A percentile compares a stretch with the other conserved stretches of the same genome.
Conservation (phyloP, 129 eudicot species). For the Sambucus nigra region DNA sequence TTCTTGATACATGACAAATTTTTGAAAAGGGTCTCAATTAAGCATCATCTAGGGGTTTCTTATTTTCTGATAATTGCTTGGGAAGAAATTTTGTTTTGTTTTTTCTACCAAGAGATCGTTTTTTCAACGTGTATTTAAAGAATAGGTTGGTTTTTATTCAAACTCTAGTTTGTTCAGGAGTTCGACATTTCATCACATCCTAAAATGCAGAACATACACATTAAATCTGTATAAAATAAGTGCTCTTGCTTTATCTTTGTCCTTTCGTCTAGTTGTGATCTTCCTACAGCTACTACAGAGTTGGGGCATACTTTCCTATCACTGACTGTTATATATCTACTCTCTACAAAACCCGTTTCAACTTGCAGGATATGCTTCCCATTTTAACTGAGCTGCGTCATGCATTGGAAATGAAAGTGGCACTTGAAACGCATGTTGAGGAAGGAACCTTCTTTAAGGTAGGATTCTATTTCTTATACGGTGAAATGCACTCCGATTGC, state of each 20-base stretch:
- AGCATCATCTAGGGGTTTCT: not conserved
- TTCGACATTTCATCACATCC: too few species aligned
- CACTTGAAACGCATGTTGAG: constrained; percentile 71
- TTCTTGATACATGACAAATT: not conserved
- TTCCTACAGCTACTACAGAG: not conserved
- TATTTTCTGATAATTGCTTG: not conserved
- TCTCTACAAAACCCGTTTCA: constrained; percentile 4
- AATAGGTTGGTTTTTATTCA: too few species aligned
- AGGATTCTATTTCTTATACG: too few species aligned
- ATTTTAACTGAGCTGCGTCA: constrained; percentile 67
- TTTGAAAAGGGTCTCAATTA: not conserved
- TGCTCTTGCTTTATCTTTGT: constrained; percentile 9
- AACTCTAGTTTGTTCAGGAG: too few species aligned
- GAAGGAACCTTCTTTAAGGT: constrained; percentile 85
- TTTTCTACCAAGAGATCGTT: not conserved
- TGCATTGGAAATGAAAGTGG: constrained; percentile 68
- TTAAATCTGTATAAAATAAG: too few species aligned
- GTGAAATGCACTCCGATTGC: too few species aligned
- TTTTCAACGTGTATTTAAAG: too few species aligned
- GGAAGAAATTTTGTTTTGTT: not conserved
- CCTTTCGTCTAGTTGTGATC: constrained; percentile 8
- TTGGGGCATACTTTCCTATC: constrained; percentile 7
- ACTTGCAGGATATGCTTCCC: constrained; percentile 79
- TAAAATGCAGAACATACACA: too few species aligned
- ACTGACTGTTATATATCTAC: constrained; percentile 15